These are phyloP conservation scores for Rhypophila decipiens DNA, from an alignment of 495 filamentous ascomycete species.

Conservation along the genomic window DNA sequence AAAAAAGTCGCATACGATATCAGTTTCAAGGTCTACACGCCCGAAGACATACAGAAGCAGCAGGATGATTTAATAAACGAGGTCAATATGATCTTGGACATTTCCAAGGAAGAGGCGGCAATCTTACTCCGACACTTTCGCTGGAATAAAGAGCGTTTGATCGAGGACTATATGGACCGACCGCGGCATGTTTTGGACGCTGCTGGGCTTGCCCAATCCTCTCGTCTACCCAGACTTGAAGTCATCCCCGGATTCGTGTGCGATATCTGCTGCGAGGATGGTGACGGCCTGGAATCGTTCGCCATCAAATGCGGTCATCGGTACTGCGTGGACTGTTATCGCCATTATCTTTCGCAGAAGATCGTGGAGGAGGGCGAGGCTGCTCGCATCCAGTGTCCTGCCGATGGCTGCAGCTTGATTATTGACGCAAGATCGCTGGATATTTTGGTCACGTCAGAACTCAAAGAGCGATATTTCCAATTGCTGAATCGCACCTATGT, in stretches of 20 bases:
- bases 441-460: slow-evolving; percentile 66
- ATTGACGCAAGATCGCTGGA: slow-evolving; percentile 86
- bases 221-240: slow-evolving; percentile 59
- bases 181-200: slow-evolving; percentile 72
- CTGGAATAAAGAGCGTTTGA: slow-evolving; percentile 93
- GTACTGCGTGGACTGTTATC: slow-evolving; percentile 92
- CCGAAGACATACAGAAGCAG: slow-evolving; percentile 70
- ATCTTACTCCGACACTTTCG: slow-evolving; percentile 81
- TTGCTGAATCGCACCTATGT: slow-evolving; percentile 92
- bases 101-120: slow-evolving; percentile 78
- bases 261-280: slow-evolving; percentile 95
- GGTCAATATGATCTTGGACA: slow-evolving; percentile 78
- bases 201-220: slow-evolving; percentile 67
- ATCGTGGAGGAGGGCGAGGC: slow-evolving; percentile 93
- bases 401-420: slow-evolving; percentile 78
- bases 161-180: slow-evolving; percentile 90
- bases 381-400: slow-evolving; percentile 87
- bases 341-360: slow-evolving; percentile 84
- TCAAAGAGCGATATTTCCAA: slow-evolving; percentile 73
- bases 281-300: slow-evolving; percentile 71
- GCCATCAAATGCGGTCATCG: slow-evolving; percentile 93
- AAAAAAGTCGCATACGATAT: slow-evolving; percentile 75
- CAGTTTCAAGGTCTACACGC: slow-evolving; percentile 71
- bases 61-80: slow-evolving; percentile 82
- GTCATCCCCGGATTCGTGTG: slow-evolving; percentile 73